Evolutionary conservation across 768 basidiomycete genomes (phyloP).

Genomic region (Trametes gibbosa): DNA sequence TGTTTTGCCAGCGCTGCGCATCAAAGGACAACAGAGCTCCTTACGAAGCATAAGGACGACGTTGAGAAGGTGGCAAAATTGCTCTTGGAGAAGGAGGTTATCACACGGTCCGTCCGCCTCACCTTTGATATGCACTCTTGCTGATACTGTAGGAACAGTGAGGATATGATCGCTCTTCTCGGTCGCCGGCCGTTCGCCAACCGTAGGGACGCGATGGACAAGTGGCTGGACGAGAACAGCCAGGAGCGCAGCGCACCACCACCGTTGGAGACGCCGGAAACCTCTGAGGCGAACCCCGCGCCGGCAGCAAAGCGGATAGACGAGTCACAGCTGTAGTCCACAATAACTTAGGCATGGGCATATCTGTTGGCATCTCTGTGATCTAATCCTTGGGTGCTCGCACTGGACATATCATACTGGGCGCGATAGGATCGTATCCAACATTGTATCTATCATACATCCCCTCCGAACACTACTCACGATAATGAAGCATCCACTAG

Average conservation of each 20-base stretch:
- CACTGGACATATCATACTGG: conserved; percentile 17
- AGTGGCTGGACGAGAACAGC: conserved; percentile 86
- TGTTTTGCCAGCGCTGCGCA: conserved; percentile 60
- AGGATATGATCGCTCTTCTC: conserved; percentile 83
- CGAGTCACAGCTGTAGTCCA: conserved; percentile 21
- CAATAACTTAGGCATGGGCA: not conserved
- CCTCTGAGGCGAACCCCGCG: conserved; percentile 39
- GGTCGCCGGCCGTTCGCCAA: conserved; percentile 81
- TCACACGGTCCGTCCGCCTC: conserved; percentile 66
- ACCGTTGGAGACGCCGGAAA: conserved; percentile 45
- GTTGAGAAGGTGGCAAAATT: conserved; percentile 93
- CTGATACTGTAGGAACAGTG: conserved; percentile 43
- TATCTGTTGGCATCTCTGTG: conserved; percentile 7
- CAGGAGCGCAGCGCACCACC: conserved; percentile 61
- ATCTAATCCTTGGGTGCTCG: conserved; percentile 19
- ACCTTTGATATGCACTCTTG: not conserved
- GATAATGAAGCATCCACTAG: conserved; percentile 2
- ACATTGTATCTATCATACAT: conserved; percentile 22
- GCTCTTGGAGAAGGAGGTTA: conserved; percentile 92
- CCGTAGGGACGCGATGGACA: conserved; percentile 90
- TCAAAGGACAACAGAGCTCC: conserved; percentile 73
- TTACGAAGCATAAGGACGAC: conserved; percentile 78
- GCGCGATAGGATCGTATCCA: conserved; percentile 15
- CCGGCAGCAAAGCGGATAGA: conserved; percentile 45
- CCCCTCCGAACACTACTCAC: conserved; percentile 16